Evolutionary conservation across 371 early-diverging fungal species (phyloP), one percentile per base, ranked within the genome.

Genomic region (Mucor plumbeus): DNA sequence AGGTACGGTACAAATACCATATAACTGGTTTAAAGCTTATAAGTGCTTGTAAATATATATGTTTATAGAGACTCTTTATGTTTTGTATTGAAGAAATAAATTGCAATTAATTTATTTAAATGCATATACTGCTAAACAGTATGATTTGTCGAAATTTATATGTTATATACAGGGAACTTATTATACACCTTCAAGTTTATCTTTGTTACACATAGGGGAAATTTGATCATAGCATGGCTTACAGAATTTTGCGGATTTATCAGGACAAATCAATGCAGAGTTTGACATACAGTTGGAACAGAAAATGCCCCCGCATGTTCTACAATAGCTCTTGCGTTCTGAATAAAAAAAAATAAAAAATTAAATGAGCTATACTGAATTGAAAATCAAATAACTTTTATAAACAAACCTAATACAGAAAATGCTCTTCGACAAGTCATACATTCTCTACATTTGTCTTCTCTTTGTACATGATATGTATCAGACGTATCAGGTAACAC

Each of bases 401-500:
- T 35, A 33, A 33, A 13, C 72, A 57, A 71, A 85, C 88, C 88
- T 43, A 90, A 64, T n/a, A 89, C 90, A 36, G 88, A 79, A 59
- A 89, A 89, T 15, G 78, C 70, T 38, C 71, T 76, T 36, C 56
- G 64, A 63, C 92, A 92, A 5, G 70, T 77, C 74, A 87, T 82
- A 64, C 92, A 92, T 7, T 86, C 81, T 35, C 79, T 83, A 47
- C 69, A 76, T 13, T 77, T 73, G 19, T 90, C 91, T 56, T 87
- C 85, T 53, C 83, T 79, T 68, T 81, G 80, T 67, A 79, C 88
- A 68, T 93, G 92, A 8, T 83, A 74, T 7, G 89, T 87, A 33
- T 88, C 88, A 21, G 86, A 85, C 9, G 88, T 87, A 66, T 93
- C 92, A 0, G 92, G 91, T 13, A 91, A 63, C 1, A 87, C 86